Percentiles rank a stretch among this genome's conserved stretches.
phyloP scores from a whole-genome alignment of 768 basidiomycete genomes.

The Auriculariales sp. region DNA sequence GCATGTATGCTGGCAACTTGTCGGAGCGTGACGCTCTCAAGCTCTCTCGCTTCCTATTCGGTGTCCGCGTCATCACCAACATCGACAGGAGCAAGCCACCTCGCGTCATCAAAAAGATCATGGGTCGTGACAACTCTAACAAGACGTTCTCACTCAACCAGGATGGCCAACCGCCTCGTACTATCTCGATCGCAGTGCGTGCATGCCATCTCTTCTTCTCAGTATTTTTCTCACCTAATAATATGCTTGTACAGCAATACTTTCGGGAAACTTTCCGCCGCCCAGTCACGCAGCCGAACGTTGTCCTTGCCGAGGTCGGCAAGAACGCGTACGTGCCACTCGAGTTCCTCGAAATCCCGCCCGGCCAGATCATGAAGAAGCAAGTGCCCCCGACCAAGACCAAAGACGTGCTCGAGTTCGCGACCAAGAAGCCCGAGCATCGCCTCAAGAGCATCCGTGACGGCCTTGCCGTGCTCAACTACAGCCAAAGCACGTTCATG shows the following conservation, averaged over 20 bases:
- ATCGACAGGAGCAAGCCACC: constrained; percentile 23
- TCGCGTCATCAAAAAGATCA: constrained; percentile 50
- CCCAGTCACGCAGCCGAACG: constrained; percentile 41
- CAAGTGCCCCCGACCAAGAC: constrained; percentile 57
- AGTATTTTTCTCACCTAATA: background rate
- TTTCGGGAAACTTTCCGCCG: constrained; percentile 39
- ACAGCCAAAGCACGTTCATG: constrained; percentile 64
- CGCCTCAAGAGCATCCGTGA: constrained; percentile 39
- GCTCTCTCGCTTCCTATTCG: constrained; percentile 41
- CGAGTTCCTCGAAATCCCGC: constrained; percentile 45
- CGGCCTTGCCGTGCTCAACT: constrained; percentile 33
- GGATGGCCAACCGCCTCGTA: constrained; percentile 20
- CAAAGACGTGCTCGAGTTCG: constrained; percentile 45
- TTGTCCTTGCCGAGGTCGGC: constrained; percentile 58
- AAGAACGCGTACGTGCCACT: constrained; percentile 49
- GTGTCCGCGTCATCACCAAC: constrained; percentile 34
- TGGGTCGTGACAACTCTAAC: constrained; percentile 33
- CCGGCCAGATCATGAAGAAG: constrained; percentile 59
- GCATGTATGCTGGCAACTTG: constrained; percentile 13
- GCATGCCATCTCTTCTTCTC: background rate
- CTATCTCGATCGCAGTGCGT: constrained; percentile 10
- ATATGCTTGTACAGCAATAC: constrained; percentile 26
- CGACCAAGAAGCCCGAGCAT: constrained; percentile 46
- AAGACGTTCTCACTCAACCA: constrained; percentile 43
- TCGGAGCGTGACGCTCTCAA: constrained; percentile 37